Conservation (phyloP, 2,329 filamentous ascomycete species). For the Ceratocystiopsis minuta region DNA sequence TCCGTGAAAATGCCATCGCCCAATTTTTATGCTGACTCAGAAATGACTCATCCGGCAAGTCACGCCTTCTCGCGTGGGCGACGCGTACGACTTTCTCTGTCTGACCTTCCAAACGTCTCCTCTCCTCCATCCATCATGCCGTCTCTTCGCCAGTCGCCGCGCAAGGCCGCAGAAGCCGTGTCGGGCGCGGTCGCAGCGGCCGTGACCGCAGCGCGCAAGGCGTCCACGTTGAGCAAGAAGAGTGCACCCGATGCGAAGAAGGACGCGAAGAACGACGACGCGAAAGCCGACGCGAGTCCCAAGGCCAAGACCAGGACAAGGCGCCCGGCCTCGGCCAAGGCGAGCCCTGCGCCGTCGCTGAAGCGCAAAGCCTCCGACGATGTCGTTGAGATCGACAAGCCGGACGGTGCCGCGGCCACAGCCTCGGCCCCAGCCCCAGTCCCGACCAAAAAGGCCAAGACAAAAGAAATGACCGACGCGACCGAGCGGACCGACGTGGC, state of each 20-base stretch:
- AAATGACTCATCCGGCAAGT: too few species aligned
- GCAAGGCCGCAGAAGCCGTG: not conserved
- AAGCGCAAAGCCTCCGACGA: too few species aligned
- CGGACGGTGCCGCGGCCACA: not conserved
- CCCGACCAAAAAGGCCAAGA: constrained; percentile 27
- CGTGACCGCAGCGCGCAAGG: not conserved
- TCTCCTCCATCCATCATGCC: constrained; percentile 2
- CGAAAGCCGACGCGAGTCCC: constrained; percentile 9
- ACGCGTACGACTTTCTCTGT: too few species aligned
- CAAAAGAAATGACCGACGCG: constrained; percentile 23
- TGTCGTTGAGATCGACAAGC: too few species aligned
- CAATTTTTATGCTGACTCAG: too few species aligned
- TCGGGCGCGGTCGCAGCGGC: too few species aligned
- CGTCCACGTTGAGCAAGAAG: constrained; percentile 7
- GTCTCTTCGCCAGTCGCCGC: constrained; percentile 4
- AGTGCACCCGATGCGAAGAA: constrained; percentile 11
- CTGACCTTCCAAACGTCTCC: too few species aligned
- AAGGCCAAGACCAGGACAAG: constrained; percentile 17
- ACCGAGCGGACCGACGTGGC: constrained; percentile 38
- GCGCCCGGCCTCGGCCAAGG: too few species aligned
- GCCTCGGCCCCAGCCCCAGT: not conserved
- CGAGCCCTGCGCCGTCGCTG: too few species aligned
- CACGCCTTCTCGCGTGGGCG: too few species aligned
- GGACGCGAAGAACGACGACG: constrained; percentile 9
- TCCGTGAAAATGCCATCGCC: too few species aligned